Evolutionary conservation across 257 asterid species (phyloP).

Genomic region (Solanum commersonii): DNA sequence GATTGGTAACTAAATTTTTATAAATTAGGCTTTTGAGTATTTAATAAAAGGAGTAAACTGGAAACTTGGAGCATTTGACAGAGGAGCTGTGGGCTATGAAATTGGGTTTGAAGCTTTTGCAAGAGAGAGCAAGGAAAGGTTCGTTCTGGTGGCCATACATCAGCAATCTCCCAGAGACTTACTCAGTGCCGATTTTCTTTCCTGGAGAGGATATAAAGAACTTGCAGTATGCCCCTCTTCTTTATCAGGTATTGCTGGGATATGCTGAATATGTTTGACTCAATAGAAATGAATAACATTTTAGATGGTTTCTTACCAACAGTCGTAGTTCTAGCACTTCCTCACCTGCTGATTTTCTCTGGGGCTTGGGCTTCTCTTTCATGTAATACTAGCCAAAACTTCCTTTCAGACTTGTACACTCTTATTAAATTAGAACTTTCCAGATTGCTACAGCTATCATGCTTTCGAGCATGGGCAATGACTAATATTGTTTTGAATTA

Average conservation of each 20-base stretch:
- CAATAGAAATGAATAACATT: not conserved
- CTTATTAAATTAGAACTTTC: not conserved
- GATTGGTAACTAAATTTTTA: constrained; percentile 32
- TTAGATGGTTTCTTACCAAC: not conserved
- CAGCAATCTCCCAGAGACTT: constrained; percentile 85
- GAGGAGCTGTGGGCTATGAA: constrained; percentile 98
- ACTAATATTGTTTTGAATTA: not conserved
- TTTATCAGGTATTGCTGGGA: constrained; percentile 59
- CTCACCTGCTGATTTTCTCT: not conserved
- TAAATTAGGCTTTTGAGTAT: constrained; percentile 62
- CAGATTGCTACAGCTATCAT: not conserved
- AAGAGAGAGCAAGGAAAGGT: constrained; percentile 69
- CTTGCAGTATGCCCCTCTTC: constrained; percentile 94
- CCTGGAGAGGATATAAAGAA: constrained; percentile 91
- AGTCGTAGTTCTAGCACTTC: not conserved
- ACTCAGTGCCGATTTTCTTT: constrained; percentile 74
- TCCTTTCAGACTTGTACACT: not conserved
- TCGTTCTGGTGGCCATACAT: constrained; percentile 99
- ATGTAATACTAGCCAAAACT: not conserved
- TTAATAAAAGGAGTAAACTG: constrained; percentile 68
- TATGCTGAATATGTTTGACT: not conserved
- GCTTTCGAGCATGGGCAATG: not conserved
- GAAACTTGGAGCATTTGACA: constrained; percentile 93
- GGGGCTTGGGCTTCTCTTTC: not conserved
- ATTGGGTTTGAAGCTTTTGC: constrained; percentile 86